Percentiles rank a stretch among this genome's conserved stretches.
These are phyloP conservation scores for Xylaria arbuscula DNA, from an alignment of 2,329 filamentous ascomycete genomes.

Conservation along the genomic window DNA sequence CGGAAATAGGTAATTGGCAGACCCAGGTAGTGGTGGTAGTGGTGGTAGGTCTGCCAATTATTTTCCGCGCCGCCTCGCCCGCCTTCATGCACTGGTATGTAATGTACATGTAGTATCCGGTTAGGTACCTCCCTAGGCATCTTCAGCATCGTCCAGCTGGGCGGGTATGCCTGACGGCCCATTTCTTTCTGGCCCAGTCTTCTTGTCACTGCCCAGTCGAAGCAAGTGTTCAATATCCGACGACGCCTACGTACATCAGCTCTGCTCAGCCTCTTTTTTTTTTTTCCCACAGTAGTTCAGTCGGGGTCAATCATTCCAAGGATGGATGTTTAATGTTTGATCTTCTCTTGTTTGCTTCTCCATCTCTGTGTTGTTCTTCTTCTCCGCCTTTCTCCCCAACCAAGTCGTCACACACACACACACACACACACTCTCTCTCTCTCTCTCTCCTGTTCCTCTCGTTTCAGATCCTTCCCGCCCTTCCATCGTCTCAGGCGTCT, in stretches of 20 bases:
- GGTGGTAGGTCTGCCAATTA: no score
- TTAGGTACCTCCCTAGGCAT: no score
- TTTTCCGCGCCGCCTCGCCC: no score
- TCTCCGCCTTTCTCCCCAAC: background rate
- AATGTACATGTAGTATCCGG: no score
- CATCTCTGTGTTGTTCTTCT: background rate
- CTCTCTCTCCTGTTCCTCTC: conserved; percentile 5
- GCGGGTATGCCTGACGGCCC: background rate
- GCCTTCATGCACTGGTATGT: no score
- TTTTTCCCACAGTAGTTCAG: conserved; percentile 8
- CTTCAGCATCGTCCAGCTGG: background rate
- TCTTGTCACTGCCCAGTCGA: conserved; percentile 4
- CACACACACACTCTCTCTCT: background rate
- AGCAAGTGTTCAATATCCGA: background rate
- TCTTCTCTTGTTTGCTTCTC: background rate
- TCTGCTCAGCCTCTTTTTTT: conserved; percentile 22
- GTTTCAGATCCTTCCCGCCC: conserved; percentile 15
- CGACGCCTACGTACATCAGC: conserved; percentile 14
- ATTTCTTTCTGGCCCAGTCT: conserved; percentile 6
- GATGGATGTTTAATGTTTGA: conserved; percentile 21
- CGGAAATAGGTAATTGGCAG: no score
- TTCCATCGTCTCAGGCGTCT: background rate
- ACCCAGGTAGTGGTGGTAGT: no score
- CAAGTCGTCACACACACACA: background rate
- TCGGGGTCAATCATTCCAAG: background rate